Evolutionary conservation across 1,139 yeast species (phyloP), one percentile per base, ranked within the genome.

Genomic region (Blastobotrys raffinosifermentans): DNA sequence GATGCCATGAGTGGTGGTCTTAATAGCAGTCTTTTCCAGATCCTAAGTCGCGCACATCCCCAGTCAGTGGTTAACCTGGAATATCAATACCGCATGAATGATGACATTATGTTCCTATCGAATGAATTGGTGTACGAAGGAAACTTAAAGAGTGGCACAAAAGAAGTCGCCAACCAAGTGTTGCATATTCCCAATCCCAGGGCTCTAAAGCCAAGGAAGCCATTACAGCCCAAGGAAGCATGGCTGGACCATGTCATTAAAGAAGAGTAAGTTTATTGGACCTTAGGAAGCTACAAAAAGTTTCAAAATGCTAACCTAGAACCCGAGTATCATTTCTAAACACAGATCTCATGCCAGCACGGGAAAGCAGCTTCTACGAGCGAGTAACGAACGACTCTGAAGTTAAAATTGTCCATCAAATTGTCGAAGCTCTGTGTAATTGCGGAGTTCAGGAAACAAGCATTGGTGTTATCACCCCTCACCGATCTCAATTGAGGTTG

Each of bases 71-170:
- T 74, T 4, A 87, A 81, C 47, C 66, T 91, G 35, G 77, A 86
- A 0, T 73, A 77, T 46, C 99, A 91, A 57, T 91, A 93, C 57
- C 68, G 99, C 43, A 91, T 91, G 99, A 82, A 94, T 58, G 66
- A 71, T 25, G 97, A 89, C 43, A 82, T 91, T 32, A 86, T 89
- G 94, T 63, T 74, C 29, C 63, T 91, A 20, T 81, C 95, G 0
- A 91, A 91, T 56, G 73, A 71, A 19, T 70, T 93, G 48, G 77
- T 91, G 5, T 93, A 91, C 55, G 70, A 77, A 10, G 84, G 86
- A 10, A 64, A 77, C 42, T 68, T 91, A 38, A 77, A 75, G 48
- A 85, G 96, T 63, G 98, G 96, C 0, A 70, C 71, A 3, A 67
- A 64, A 1, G 52, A 49, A 15, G 89, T 87, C 7, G 85, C 87